These are phyloP conservation scores for Dacryopinax primogenitus DNA, from an alignment of 768 basidiomycete species.

Conservation along the genomic window DNA sequence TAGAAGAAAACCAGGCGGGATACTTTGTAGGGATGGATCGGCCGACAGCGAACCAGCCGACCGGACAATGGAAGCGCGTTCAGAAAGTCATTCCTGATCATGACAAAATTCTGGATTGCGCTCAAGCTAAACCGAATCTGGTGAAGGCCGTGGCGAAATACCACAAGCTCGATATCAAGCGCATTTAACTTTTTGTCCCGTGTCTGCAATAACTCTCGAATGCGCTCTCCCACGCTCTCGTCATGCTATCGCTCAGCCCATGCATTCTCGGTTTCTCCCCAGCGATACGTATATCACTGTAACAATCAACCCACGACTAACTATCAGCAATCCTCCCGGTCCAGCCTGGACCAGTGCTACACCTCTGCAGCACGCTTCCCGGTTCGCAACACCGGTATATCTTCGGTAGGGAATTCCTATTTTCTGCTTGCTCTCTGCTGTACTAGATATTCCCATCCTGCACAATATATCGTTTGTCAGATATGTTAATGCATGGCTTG, in stretches of 20 bases:
- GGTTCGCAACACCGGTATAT: not conserved
- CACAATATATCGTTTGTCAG: not conserved
- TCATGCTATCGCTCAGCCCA: constrained; percentile 14
- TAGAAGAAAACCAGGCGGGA: constrained; percentile 53
- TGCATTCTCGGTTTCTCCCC: constrained; percentile 10
- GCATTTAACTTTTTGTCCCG: constrained; percentile 52
- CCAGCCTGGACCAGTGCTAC: no score
- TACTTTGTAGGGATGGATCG: constrained; percentile 46
- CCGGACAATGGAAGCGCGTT: constrained; percentile 1
- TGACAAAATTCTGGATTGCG: constrained; percentile 63
- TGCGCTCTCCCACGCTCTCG: constrained; percentile 15
- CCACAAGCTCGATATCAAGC: constrained; percentile 78
- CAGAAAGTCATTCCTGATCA: constrained; percentile 37
- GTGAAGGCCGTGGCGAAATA: constrained; percentile 63
- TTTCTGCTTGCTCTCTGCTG: not conserved
- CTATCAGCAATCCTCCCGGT: no score
- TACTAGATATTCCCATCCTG: not conserved
- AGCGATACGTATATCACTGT: not conserved
- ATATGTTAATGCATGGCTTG: not conserved
- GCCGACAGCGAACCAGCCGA: constrained; percentile 14
- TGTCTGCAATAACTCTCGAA: constrained; percentile 15
- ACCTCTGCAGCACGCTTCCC: no score
- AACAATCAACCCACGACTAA: no score
- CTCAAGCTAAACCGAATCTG: constrained; percentile 43
- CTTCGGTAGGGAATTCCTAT: not conserved